Conservation (phyloP, 1,284 basidiomycete genomes). For the Moesziomyces globuligerus region DNA sequence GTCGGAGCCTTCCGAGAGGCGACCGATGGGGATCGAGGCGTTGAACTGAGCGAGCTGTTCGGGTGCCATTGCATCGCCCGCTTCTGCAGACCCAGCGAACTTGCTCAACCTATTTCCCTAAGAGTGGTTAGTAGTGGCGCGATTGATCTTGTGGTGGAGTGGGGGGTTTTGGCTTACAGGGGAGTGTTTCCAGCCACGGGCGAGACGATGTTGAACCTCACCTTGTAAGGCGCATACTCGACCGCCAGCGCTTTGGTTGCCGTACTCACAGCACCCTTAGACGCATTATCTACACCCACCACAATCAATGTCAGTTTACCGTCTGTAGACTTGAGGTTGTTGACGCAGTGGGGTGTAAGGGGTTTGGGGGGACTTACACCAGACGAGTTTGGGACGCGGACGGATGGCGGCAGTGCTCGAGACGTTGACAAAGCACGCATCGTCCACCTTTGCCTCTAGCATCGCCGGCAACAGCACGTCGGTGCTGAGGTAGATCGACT, state of each 20-base stretch:
- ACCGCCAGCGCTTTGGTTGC: constrained; percentile 46
- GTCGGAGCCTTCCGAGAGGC: constrained; percentile 25
- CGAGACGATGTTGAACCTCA: constrained; percentile 42
- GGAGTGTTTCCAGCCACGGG: constrained; percentile 52
- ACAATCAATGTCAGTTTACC: background rate
- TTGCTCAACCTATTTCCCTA: constrained; percentile 10
- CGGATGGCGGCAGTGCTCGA: constrained; percentile 32
- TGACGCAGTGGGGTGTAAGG: background rate
- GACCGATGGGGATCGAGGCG: constrained; percentile 35
- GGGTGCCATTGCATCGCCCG: constrained; percentile 18
- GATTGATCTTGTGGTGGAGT: background rate
- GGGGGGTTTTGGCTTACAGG: constrained; percentile 26
- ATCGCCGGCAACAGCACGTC: constrained; percentile 27
- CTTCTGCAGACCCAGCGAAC: constrained; percentile 31
- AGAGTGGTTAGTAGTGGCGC: background rate
- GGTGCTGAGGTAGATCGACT: constrained; percentile 25
- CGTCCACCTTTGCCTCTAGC: constrained; percentile 4
- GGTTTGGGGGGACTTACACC: constrained; percentile 31
- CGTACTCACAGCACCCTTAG: constrained; percentile 39
- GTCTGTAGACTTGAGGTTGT: background rate
- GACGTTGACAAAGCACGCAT: constrained; percentile 31
- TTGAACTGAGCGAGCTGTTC: constrained; percentile 27
- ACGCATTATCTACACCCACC: constrained; percentile 23
- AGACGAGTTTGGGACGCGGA: constrained; percentile 39
- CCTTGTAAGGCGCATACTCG: constrained; percentile 32